Evolutionary conservation across 176 grass and related monocot genomes (phyloP).

Genomic region (Aegilops sharonensis): DNA sequence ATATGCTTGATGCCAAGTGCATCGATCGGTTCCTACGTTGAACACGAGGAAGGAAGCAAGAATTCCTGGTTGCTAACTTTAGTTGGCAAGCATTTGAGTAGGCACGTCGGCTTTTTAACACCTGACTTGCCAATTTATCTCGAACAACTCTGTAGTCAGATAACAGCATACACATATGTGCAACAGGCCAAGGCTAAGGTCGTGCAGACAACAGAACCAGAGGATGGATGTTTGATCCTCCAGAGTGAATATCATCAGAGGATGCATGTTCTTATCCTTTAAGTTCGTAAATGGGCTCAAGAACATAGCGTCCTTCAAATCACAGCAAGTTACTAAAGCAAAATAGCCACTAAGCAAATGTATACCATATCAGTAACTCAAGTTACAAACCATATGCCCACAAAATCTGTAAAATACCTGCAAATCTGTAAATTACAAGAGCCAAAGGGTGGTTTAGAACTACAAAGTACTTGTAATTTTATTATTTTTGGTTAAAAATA

Average conservation of each 20-base stretch:
- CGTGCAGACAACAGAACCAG: no score
- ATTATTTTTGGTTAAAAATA: not conserved
- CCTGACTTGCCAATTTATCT: not conserved
- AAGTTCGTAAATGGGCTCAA: no score
- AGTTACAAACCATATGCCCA: not conserved
- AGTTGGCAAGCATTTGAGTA: not conserved
- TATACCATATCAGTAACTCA: not conserved
- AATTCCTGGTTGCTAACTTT: not conserved
- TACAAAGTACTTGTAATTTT: not conserved
- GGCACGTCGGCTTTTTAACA: not conserved
- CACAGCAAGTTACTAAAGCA: not conserved
- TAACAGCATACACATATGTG: not conserved
- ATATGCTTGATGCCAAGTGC: not conserved
- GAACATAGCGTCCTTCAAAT: no score
- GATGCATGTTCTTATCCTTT: no score
- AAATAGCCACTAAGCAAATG: not conserved
- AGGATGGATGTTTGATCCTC: not conserved
- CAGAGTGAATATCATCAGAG: not conserved
- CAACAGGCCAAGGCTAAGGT: not conserved
- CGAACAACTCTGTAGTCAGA: not conserved
- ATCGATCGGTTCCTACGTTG: not conserved
- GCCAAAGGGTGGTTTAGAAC: slow-evolving; percentile 2
- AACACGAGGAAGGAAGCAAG: no score
- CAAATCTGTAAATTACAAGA: not conserved
- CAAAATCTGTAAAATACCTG: not conserved